A percentile compares a stretch with the other conserved stretches of the same genome.
Conservation (phyloP, 257 asterid species). For the Solanum raphanifolium region DNA sequence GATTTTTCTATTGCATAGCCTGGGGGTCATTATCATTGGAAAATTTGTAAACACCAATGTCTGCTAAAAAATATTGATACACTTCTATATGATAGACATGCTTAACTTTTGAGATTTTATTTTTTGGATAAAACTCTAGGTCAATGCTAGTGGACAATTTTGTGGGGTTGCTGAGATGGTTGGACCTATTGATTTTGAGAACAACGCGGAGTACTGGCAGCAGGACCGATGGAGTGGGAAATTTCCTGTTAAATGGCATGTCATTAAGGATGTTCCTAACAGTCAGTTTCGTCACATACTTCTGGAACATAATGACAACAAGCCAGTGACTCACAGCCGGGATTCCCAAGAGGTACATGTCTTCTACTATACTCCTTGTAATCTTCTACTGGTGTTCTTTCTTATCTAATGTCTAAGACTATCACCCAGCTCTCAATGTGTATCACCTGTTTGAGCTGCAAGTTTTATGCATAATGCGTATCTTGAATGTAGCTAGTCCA, state of each 20-base stretch:
- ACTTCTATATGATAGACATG: not conserved
- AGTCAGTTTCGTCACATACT: conserved; percentile 88
- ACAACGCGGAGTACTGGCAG: conserved; percentile 97
- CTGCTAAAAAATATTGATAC: not conserved
- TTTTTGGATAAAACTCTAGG: conserved; percentile 31
- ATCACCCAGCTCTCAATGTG: not conserved
- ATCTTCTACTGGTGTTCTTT: not conserved
- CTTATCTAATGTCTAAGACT: not conserved
- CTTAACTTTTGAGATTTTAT: not conserved
- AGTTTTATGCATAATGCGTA: not conserved
- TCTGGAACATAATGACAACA: conserved; percentile 92
- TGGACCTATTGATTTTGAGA: conserved; percentile 88
- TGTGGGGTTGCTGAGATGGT: conserved; percentile 99
- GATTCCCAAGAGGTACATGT: conserved; percentile 91
- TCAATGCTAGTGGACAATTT: conserved; percentile 97
- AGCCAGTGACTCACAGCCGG: conserved; percentile 99
- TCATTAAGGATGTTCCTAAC: conserved; percentile 91
- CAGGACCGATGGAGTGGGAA: conserved; percentile 99
- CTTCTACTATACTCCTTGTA: conserved; percentile 1
- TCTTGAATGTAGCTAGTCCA: not conserved
- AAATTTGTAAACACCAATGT: not conserved
- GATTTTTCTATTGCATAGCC: not conserved
- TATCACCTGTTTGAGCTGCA: not conserved
- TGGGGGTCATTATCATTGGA: not conserved
- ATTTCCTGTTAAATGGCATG: conserved; percentile 94